Percentiles rank a stretch among this genome's conserved stretches.
phyloP scores from a whole-genome alignment of 805 yeast species.

The Yarrowia phangngaensis region DNA sequence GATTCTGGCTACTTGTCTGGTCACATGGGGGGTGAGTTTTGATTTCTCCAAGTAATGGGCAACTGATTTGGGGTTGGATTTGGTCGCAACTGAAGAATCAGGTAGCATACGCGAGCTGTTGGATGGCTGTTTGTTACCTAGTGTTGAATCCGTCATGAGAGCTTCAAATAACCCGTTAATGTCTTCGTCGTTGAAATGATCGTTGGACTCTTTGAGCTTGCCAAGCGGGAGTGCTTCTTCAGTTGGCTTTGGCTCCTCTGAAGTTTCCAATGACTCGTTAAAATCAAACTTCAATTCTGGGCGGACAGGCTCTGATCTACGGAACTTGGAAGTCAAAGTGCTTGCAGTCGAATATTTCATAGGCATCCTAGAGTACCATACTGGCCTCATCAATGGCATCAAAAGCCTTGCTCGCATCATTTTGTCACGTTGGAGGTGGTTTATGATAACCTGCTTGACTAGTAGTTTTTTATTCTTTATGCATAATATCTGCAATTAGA shows the following conservation, averaged over 20 bases:
- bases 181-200: slow-evolving; percentile 2
- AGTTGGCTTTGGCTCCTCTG: no score
- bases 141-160: not conserved
- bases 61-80: no score
- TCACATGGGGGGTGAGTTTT: slow-evolving; percentile 1
- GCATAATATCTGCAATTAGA: no score
- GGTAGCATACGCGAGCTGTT: no score
- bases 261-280: not conserved
- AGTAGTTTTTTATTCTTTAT: no score
- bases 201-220: not conserved
- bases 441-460: no score
- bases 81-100: no score
- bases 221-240: no score
- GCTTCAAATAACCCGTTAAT: slow-evolving; percentile 9
- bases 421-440: not conserved
- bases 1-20: not conserved
- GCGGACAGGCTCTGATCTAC: slow-evolving; percentile 3
- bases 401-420: slow-evolving; percentile 12
- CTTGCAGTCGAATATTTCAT: not conserved
- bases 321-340: slow-evolving; percentile 1
- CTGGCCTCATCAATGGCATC: slow-evolving; percentile 9
- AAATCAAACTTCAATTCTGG: slow-evolving; percentile 10
- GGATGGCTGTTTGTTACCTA: not conserved
- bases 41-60: slow-evolving; percentile 4
- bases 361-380: not conserved